Base-by-base conservation (phyloP, 192 early-diverging fungal genomes). In the Coemansia sp. region DNA sequence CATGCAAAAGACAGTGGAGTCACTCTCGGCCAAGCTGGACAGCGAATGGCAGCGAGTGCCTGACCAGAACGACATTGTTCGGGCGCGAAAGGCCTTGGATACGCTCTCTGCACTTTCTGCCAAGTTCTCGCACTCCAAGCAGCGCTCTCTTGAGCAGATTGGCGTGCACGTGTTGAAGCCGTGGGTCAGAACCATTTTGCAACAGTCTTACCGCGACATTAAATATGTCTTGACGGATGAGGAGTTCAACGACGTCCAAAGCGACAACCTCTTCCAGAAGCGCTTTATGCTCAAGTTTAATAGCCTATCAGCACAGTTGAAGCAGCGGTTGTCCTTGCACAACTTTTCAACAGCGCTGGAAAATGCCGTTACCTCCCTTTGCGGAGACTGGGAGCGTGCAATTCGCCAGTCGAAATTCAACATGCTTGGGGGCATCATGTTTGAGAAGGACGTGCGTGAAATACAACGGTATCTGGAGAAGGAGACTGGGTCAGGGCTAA, bases 201-300 rank as follows among this genome's bases (percentile, higher is more conserved):
- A 90, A 69, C 91, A 94, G 17, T 83, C 93, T 7, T 94, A 92
- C 67, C 82, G 88, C 39, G 94, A 96, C 49, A 85, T 94, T 55
- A 93, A 92, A 67, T 99, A 99, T 67, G 90, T 92, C 5, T 85
- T 98, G 16, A 87, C 89, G 17, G 94, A 96, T 53, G 94, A 98
- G 51, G 96, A 99, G 76, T 98, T 95, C 68, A 88, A 89, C 43
- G 90, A 93, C 53, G 84, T 87, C 37, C 90, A 91, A 50, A 83
- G 87, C 49, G 90, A 92, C 66, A 93, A 94, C 57, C 68, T 85
- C 44, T 97, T 98, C 81, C 86, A 91, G 8, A 90, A 93, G 65
- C 87, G 93, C 32, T 95, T 98, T 67, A 72, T 86, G 13, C 63
- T 84, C n/a, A 90, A 90, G 44, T 87, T 98, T 48, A 76, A 85